A percentile compares a stretch with the other conserved stretches of the same genome.
Conservation (phyloP, 805 yeast species). For the Kuraishia cidri region DNA sequence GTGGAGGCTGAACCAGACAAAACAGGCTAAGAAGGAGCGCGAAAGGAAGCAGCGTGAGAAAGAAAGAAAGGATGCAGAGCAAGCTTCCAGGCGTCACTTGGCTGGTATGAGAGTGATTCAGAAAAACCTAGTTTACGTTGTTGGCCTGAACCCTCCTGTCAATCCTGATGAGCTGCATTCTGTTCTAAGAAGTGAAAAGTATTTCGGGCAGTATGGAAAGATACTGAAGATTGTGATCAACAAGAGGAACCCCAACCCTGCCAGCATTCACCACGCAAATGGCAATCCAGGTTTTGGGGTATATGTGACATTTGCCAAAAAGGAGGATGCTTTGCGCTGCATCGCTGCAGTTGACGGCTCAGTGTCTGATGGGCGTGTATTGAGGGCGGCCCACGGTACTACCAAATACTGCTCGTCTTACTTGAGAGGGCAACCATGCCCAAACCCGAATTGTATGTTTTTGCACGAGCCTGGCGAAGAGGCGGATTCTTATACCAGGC, state of each 20-base stretch:
- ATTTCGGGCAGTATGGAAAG: slow-evolving; percentile 98
- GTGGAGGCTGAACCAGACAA: slow-evolving; percentile 70
- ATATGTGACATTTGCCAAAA: slow-evolving; percentile 85
- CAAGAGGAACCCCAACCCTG: slow-evolving; percentile 49
- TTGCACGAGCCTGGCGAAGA: slow-evolving; percentile 99
- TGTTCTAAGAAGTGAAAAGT: slow-evolving; percentile 78
- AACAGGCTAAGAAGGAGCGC: slow-evolving; percentile 72
- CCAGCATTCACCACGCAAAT: slow-evolving; percentile 22
- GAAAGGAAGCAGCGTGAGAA: slow-evolving; percentile 82
- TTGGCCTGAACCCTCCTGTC: slow-evolving; percentile 85
- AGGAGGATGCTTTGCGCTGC: slow-evolving; percentile 93
- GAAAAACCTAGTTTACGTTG: slow-evolving; percentile 92
- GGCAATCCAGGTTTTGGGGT: slow-evolving; percentile 83
- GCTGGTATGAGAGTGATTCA: slow-evolving; percentile 98
- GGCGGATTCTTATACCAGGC: slow-evolving; percentile 92
- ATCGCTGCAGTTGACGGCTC: slow-evolving; percentile 91
- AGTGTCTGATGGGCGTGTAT: slow-evolving; percentile 78
- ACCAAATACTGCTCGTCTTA: slow-evolving; percentile 98
- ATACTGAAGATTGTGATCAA: slow-evolving; percentile 91
- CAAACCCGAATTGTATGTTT: slow-evolving; percentile 98
- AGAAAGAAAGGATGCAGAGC: slow-evolving; percentile 86
- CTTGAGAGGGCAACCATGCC: slow-evolving; percentile 90
- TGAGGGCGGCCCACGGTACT: slow-evolving; percentile 96
- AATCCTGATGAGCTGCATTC: slow-evolving; percentile 81
- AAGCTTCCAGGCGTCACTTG: slow-evolving; percentile 74